phyloP scores from a whole-genome alignment of 148 eudicot genomes.

The Pharnaceum exiguum region DNA sequence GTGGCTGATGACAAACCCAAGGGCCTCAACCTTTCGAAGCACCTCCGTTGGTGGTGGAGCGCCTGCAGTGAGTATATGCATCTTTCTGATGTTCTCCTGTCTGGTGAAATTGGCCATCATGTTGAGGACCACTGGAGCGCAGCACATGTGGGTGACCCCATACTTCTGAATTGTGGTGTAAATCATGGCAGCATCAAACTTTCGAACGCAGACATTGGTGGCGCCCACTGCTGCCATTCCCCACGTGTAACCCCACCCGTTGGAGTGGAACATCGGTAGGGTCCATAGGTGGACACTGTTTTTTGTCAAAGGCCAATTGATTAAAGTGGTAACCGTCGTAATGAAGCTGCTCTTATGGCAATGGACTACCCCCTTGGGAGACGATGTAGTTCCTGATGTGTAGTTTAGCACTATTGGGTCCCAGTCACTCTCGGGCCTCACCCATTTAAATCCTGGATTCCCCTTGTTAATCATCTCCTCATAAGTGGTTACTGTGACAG shows the following conservation, averaged over 20 bases:
- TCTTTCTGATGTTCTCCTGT: conserved; percentile 6
- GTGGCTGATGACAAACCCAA: conserved; percentile 38
- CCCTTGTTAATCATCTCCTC: conserved; percentile 26
- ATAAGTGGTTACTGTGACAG: no score
- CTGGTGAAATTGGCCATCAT: conserved; percentile 14
- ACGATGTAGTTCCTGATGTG: conserved; percentile 44
- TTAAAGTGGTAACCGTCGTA: conserved; percentile 25
- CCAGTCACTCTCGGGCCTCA: conserved; percentile 37
- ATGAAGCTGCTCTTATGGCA: conserved; percentile 33
- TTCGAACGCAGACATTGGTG: conserved; percentile 34
- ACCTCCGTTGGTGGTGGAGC: conserved; percentile 41
- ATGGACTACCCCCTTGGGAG: conserved; percentile 40
- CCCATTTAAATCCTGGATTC: conserved; percentile 37
- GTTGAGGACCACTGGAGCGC: conserved; percentile 39
- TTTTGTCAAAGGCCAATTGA: conserved; percentile 31
- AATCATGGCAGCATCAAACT: conserved; percentile 27
- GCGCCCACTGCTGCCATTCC: conserved; percentile 50
- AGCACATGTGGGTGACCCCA: conserved; percentile 46
- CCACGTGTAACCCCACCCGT: conserved; percentile 48
- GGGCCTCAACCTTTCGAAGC: conserved; percentile 24
- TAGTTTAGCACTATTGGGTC: conserved; percentile 41
- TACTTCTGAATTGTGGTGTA: conserved; percentile 20
- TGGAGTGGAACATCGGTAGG: conserved; percentile 48
- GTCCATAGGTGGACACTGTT: conserved; percentile 40
- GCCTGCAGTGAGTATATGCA: conserved; percentile 26